Percentiles rank a stretch among this genome's conserved stretches.
phyloP scores from a whole-genome alignment of 2,329 filamentous ascomycete species.

The Talaromyces marneffei region DNA sequence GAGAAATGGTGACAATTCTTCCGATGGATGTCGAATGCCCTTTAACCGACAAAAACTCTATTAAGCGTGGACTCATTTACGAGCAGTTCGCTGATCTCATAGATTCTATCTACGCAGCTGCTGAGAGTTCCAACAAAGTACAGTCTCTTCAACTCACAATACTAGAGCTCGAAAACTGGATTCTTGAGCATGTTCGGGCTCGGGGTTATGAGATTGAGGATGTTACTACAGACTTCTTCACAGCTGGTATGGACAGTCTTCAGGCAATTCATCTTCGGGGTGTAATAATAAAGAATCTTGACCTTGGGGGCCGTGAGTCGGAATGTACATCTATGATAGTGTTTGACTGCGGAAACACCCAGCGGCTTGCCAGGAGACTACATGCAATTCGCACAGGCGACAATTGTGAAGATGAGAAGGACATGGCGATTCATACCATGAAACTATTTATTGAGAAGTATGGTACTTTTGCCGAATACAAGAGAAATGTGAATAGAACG shows the following conservation, averaged over 20 bases:
- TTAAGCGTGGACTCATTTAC: constrained; percentile 49
- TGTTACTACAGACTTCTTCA: constrained; percentile 39
- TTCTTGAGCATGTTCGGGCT: constrained; percentile 16
- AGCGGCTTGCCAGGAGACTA: constrained; percentile 32
- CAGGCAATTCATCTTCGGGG: constrained; percentile 43
- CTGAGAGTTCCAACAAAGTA: constrained; percentile 27
- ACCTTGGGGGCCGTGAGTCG: constrained; percentile 28
- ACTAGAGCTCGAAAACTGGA: constrained; percentile 17
- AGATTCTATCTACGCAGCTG: constrained; percentile 24
- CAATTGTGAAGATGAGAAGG: constrained; percentile 14
- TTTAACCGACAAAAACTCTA: constrained; percentile 50
- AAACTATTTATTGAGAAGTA: constrained; percentile 43
- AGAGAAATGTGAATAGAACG: constrained; percentile 14
- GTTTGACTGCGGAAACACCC: constrained; percentile 39
- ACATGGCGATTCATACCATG: constrained; percentile 30
- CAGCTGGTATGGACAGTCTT: constrained; percentile 43
- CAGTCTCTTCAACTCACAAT: constrained; percentile 27
- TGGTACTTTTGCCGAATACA: constrained; percentile 34
- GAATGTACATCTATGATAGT: constrained; percentile 30
- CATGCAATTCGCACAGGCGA: constrained; percentile 26
- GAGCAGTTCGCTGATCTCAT: constrained; percentile 42
- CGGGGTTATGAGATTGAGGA: constrained; percentile 29
- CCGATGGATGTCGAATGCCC: constrained; percentile 38
- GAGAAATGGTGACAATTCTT: constrained; percentile 36
- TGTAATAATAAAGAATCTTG: constrained; percentile 38